Percentiles rank a stretch among this genome's conserved stretches.
phyloP scores from a whole-genome alignment of 306 rosid genomes.

The Gastrolobium bilobum region DNA sequence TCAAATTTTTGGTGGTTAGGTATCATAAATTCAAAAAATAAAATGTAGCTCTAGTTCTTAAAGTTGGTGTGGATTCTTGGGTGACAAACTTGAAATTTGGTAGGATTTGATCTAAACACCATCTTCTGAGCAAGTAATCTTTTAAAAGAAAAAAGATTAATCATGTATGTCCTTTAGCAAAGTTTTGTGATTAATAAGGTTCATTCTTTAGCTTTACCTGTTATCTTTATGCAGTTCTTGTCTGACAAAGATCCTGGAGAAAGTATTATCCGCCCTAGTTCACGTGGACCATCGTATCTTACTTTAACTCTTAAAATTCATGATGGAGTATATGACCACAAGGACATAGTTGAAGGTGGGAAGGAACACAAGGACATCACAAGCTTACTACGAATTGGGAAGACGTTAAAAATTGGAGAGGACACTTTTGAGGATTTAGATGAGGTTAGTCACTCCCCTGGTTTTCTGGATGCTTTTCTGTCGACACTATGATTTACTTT shows the following conservation, averaged over 20 bases:
- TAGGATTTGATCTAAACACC: constrained; percentile 2
- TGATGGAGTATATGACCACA: constrained; percentile 98
- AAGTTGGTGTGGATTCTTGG: constrained; percentile 15
- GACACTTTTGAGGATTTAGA: constrained; percentile 99
- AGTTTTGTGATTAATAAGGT: constrained; percentile 15
- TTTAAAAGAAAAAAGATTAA: constrained; percentile 4
- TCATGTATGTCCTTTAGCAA: not conserved
- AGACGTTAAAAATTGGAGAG: constrained; percentile 96
- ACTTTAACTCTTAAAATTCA: constrained; percentile 93
- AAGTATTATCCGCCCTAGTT: constrained; percentile 94
- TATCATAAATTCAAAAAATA: constrained; percentile 15
- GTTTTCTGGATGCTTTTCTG: constrained; percentile 23
- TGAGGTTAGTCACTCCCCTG: constrained; percentile 67
- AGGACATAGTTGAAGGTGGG: constrained; percentile 96
- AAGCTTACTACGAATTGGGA: constrained; percentile 93
- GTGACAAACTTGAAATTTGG: constrained; percentile 26
- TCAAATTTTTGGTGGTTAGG: constrained; percentile 17
- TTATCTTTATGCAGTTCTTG: constrained; percentile 69
- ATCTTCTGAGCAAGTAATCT: constrained; percentile 31
- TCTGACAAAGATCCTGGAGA: constrained; percentile 97
- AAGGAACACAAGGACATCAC: constrained; percentile 97
- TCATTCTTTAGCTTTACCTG: constrained; percentile 25
- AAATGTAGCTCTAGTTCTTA: constrained; percentile 26
- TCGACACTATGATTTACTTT: constrained; percentile 5
- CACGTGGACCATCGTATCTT: constrained; percentile 91